Evolutionary conservation across 2,329 filamentous ascomycete genomes (phyloP), one percentile per base, ranked within the genome.

Genomic region (Exophiala calicioides): DNA sequence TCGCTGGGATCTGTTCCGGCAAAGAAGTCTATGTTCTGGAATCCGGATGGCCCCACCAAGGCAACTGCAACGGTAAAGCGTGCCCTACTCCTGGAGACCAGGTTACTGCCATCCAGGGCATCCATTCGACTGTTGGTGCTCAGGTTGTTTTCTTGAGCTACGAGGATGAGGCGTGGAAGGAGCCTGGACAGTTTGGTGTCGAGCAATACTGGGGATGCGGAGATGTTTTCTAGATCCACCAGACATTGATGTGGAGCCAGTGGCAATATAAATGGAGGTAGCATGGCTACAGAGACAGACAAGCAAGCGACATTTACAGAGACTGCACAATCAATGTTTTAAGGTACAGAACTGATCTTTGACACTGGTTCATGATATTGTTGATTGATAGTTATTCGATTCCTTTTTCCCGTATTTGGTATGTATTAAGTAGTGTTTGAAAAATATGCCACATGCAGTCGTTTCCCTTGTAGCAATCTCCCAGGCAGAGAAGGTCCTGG

Each of bases 141-240:
- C 79, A 83, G 70, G 79, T 82, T 32, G 82, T 88, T 67, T 84
- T 95, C 74, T 94, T 96, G 81, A 87, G 83, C 58, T 89, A 78
- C 72, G 75, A 79, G 61, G 75, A 94, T 62, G 90, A 96, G 67
- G 55, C 68, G 58, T 97, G 90, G 90, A 96, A 96, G 83, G 62
- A 71, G 30, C 70, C 79, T 21, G 86, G 85, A 58, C 66, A 70
- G 24, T 88, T 82, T 69, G 71, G 71, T 52, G 88, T 90, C 61
- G 90, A 96, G 83, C 81, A 84, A 72, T 76, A 77, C 77, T 96
- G 88, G 80, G 88, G 90, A 55, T 83, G 80, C 65, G 70, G 72
- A 48, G 62, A 71, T 47, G 70, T 77, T 63, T 80, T 80, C 65
- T 71, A 69, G 32, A 34, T 15, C 6, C 13, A 34, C 15, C n/a